phyloP scores from a whole-genome alignment of 352 stramenopile genomes.

The Pythium insidiosum region DNA sequence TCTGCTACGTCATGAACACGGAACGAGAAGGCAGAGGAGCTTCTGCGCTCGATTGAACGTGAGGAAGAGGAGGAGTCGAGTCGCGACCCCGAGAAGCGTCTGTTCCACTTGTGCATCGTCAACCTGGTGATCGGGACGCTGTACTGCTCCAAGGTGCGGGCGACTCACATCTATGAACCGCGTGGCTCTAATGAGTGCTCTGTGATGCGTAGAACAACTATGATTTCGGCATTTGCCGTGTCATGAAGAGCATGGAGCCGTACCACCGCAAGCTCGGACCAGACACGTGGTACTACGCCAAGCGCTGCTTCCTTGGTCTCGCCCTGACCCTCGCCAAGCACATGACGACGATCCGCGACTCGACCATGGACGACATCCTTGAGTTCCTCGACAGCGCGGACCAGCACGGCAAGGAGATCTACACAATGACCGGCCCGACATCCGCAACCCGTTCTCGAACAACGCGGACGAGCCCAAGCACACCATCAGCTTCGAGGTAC shows the following conservation, averaged over 20 bases:
- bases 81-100: constrained; percentile 85
- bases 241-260: constrained; percentile 94
- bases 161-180: not conserved
- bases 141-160: constrained; percentile 91
- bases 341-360: constrained; percentile 93
- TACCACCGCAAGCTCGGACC: constrained; percentile 94
- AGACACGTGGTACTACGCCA: constrained; percentile 96
- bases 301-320: constrained; percentile 93
- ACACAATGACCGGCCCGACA: constrained; percentile 59
- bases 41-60: constrained; percentile 93
- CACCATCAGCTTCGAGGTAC: constrained; percentile 90
- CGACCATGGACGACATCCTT: constrained; percentile 92
- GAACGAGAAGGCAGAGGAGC: constrained; percentile 95
- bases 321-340: constrained; percentile 92
- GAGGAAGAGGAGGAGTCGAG: constrained; percentile 89
- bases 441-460: constrained; percentile 12
- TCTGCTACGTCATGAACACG: constrained; percentile 97
- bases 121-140: constrained; percentile 97
- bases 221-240: constrained; percentile 93
- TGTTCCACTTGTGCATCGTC: constrained; percentile 95
- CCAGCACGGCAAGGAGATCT: constrained; percentile 89
- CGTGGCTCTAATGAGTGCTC: not conserved
- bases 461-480: constrained; percentile 41
- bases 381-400: constrained; percentile 90
- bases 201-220: constrained; percentile 84